Evolutionary conservation across 495 filamentous ascomycete genomes (phyloP), one percentile per base, ranked within the genome.

Genomic region (Lasiosphaeriaceae sp.): DNA sequence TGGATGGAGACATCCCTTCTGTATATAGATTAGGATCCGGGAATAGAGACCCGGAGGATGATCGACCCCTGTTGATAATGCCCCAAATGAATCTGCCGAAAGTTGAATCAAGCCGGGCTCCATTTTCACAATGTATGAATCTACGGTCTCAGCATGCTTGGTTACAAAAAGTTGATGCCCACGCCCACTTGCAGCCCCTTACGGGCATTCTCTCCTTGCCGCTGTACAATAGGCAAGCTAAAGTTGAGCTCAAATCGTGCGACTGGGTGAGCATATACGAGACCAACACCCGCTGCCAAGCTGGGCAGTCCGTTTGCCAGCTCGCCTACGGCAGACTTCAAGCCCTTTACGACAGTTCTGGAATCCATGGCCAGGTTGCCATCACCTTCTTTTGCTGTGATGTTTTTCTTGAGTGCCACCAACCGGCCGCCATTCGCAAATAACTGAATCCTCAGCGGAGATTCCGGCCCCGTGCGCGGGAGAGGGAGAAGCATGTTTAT

Each of bases 191-290:
- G 88, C 60, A 99, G 60, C 9, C 94, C 94, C 74, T 98, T 98
- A 44, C 94, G 82, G 17, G 81, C 86, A 62, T 92, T 87, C 72
- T 98, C 94, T 11, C 88, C 90, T 61, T 77, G 83, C 50, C 94
- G 80, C 60, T 89, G 63, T 26, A 93, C 89, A 53, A 98, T 64
- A 5, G 94, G 94, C 46, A 98, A 67, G 57, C 88, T 90, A 68
- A 97, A 96, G 66, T 97, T 97, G 55, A 98, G 72, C 77, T 98
- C 94, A 63, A 98, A 96, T 55, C 94, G 79, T 37, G 93, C 94
- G 7, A 90, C 83, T 0, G 90, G 90, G 69, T 96, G 91, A 21
- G 91, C 95, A 70, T 98, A 98, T 16, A 98, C 90, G 14, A 98
- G 68, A 2, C 94, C 94, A 24, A 97, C 71, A 22, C 94, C 94